These are phyloP conservation scores for Cinchona pubescens DNA, from an alignment of 257 asterid genomes.

Conservation along the genomic window DNA sequence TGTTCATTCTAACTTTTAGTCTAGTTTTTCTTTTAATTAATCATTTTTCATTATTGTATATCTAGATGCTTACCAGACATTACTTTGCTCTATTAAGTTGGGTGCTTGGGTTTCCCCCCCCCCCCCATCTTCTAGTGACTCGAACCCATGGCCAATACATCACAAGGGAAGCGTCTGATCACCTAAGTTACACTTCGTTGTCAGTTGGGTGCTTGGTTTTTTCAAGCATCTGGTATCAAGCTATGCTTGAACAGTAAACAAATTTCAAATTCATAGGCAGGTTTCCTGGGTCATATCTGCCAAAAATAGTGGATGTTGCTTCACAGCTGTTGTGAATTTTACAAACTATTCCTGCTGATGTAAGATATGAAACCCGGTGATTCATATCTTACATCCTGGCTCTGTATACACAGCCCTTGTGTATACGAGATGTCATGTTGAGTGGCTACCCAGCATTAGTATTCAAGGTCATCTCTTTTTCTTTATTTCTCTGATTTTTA, in stretches of 20 bases:
- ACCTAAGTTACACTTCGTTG: too few relatives aligned
- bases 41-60: not conserved
- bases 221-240: not conserved
- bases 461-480: not conserved
- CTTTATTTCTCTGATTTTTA: not conserved
- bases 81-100: not conserved
- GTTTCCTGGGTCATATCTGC: conserved; percentile 12
- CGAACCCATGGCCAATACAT: too few relatives aligned
- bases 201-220: not conserved
- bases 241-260: not conserved
- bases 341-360: conserved; percentile 47
- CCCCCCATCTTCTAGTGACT: too few relatives aligned
- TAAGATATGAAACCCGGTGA: conserved; percentile 48
- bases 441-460: not conserved
- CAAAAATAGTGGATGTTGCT: conserved; percentile 51
- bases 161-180: too few relatives aligned
- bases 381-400: too few relatives aligned
- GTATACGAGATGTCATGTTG: not conserved
- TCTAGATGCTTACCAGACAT: not conserved
- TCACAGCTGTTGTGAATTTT: conserved; percentile 61
- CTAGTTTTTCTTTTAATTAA: not conserved
- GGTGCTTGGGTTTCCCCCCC: not conserved
- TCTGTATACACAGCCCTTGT: too few relatives aligned
- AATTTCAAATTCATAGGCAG: conserved; percentile 1
- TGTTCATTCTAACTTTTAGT: not conserved